phyloP scores from a whole-genome alignment of 306 rosid species.

The Vigna radiata region DNA sequence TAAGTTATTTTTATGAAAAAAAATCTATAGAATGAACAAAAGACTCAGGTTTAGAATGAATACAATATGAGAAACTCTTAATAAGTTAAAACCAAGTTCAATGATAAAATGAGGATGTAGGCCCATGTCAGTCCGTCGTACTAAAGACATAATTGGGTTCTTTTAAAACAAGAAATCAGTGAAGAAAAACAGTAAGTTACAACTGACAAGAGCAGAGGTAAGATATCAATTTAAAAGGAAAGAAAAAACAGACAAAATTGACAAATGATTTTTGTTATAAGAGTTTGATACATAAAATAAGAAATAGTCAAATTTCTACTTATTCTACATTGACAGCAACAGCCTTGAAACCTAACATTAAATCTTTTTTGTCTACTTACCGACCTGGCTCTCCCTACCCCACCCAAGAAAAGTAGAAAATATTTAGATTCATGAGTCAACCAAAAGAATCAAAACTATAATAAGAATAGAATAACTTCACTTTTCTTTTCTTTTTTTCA shows the following conservation, averaged over 20 bases:
- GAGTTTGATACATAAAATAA: too few relatives aligned
- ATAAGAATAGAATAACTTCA: conserved; percentile 13
- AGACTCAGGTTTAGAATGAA: neutral
- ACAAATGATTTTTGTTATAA: too few relatives aligned
- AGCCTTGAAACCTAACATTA: neutral
- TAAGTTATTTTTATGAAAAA: neutral
- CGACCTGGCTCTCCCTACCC: neutral
- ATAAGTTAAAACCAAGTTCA: conserved; percentile 4
- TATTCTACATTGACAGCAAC: too few relatives aligned
- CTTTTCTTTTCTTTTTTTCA: neutral
- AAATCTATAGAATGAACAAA: neutral
- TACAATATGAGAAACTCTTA: neutral
- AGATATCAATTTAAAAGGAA: neutral
- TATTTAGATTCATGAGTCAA: neutral
- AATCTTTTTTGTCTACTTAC: neutral
- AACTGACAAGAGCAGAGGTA: too few relatives aligned
- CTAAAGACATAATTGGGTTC: neutral
- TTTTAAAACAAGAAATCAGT: too few relatives aligned
- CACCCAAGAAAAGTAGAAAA: neutral
- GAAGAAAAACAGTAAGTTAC: neutral
- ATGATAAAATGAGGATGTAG: neutral
- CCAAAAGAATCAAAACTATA: neutral
- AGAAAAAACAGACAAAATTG: neutral
- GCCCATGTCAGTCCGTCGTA: neutral
- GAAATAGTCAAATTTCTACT: too few relatives aligned